Base-by-base conservation (phyloP, 148 eudicot genomes). In the Rhododendron ovatum region DNA sequence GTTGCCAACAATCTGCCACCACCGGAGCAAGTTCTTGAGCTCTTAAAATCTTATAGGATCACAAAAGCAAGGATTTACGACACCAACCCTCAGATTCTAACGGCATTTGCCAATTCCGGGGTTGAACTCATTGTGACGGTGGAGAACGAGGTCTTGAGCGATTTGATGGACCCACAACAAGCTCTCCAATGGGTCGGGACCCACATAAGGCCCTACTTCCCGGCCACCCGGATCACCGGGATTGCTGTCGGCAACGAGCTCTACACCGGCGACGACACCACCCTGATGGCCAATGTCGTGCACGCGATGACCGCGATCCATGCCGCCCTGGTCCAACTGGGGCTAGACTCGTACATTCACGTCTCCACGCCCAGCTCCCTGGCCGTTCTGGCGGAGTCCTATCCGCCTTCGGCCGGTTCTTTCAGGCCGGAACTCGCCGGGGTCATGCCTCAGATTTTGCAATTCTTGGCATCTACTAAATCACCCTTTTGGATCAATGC, bases 161-260 rank as follows among this genome's bases (percentile, higher is more conserved):
- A 91, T 1, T 47, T 95, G 0, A 85, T 43, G 35, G 91, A 93
- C 47, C 93, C 89, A 2, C 91, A 89, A 75, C 90, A 89, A 85
- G 93, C 95, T 24, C 90, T 94, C 41, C 92, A 93, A 77, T 95
- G 97, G 97, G 97, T 94, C 2, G 84, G 22, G 26, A 82, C 93
- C 67, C 95, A 79, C 80, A 92, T 95, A 39, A 88, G 33, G 33
- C 97, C 98, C 5, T 95, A 85, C 76, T 83, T 88, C 41, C 98
- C 97, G 30, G 95, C 95, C 13, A 95, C 98, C 20, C 91, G 82
- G 45, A 94, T 95, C 86, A 93, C 96, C 80, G 95, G 93, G 0
- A 95, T 95, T 35, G 92, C 95, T 0, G 98, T 94, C 5, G 98
- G 98, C 0, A 95, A 95, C 69, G 98, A 95, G 84, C 90, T 95